Evolutionary conservation across 805 yeast species (phyloP), one percentile per base, ranked within the genome.

Genomic region (Wickerhamiella allomyrinae): DNA sequence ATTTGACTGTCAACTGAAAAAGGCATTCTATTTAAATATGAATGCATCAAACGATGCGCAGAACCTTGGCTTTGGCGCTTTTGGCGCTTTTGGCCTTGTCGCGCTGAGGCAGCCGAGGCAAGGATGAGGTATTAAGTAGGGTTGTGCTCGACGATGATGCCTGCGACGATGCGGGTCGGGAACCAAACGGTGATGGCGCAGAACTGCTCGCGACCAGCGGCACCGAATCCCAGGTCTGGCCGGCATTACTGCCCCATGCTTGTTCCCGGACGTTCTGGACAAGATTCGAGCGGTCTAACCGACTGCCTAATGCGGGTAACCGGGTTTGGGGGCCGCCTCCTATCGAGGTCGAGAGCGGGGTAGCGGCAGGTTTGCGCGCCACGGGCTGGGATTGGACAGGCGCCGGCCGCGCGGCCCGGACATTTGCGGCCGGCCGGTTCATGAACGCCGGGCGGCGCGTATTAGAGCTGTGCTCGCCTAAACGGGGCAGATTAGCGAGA

Each of bases 241-340:
- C 37, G 11, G 38, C 46, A 22, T 47, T 46, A n/a, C n/a, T n/a
- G 3, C 31, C 31, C 31, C 31, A 27, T 8, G 31, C 14, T 13
- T 27, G 31, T n/a, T 27, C 17, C 52, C 69, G 68, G 60, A n/a
- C 56, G 49, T 24, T 65, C 59, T 20, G 65, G 14, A 20, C 20
- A 19, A 31, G 25, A 6, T n/a, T 17, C 14, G 34, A 13, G 20
- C 40, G 24, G 34, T 22, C 31, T 4, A 63, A 33, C 61, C 63
- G n/a, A 41, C 11, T 54, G 38, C 24, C 39, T 13, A 22, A 41
- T 17, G 11, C 53, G 17, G 20, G 52, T 29, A 37, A 46, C 48
- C 25, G 46, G 23, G 48, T 46, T 40, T 41, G 48, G 2, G 34
- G 51, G 25, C 39, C 42, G 8, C 19, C 40, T 11, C 29, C 38